Base-by-base conservation (phyloP, 1,139 yeast genomes). In the Blastobotrys aristatus region DNA sequence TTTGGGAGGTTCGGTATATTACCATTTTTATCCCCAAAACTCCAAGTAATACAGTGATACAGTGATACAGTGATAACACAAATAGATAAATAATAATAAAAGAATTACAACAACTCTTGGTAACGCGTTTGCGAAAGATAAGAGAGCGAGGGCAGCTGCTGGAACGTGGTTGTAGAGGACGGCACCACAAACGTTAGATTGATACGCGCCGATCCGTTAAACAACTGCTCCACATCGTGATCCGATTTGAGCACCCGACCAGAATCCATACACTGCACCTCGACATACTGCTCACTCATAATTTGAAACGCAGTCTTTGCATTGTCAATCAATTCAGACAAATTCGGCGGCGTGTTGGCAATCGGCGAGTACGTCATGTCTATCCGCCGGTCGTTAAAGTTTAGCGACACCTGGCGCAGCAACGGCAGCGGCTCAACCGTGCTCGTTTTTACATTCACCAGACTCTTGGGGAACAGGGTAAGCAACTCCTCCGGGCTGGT, bases 261-360 rank as follows among this genome's bases (percentile, higher is more conserved):
- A 13, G 55, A 42, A 44, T 56, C 59, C 20, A 56, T 50, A 46
- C 65, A 59, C 39, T 63, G 56, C 11, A 67, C 56, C 18, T 63
- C 62, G 26, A 75, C 58, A 26, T 67, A 61, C 41, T 72, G 65
- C 32, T 64, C 63, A 24, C 65, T 61, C n/a, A 67, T 62, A 56
- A 76, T 68, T 13, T 76, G 75, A 63, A 86, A 86, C 14, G 88
- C 89, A 46, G 73, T 70, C 51, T 78, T 77, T 18, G 86, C 87
- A 61, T 85, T 85, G 48, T 83, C 85, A 18, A 84, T 61, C 18
- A 86, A 66, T 61, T 86, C 95, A 16, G 75, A 58, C 50, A 77
- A 69, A 5, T 84, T 79, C 5, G 90, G 95, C 2, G 89, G 82
- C 0, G 90, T 80, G 13, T 60, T 51, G 44, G 75, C 75, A 22